A percentile compares a stretch with the other conserved stretches of the same genome.
Evolutionary conservation across 2,329 filamentous ascomycete genomes (phyloP).

Genomic region (Fusarium luffae): DNA sequence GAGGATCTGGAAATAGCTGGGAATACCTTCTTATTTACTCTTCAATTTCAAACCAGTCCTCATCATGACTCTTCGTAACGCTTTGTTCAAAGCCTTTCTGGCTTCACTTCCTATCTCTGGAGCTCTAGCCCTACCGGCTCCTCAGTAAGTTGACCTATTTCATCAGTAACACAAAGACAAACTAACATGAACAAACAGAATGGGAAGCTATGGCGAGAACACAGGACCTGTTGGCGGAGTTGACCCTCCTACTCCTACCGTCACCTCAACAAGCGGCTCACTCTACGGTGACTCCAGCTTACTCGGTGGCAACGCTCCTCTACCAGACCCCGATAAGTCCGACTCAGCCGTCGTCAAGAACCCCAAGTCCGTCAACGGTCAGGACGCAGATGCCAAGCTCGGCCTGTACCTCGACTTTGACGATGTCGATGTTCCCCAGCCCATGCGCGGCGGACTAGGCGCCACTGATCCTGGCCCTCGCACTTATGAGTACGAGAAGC

Average conservation of each 20-base stretch:
- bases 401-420: conserved; percentile 18
- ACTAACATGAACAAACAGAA: not conserved
- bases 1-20: not conserved
- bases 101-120: not conserved
- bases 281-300: conserved; percentile 9
- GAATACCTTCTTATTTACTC: not conserved
- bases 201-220: conserved; percentile 25
- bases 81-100: not conserved
- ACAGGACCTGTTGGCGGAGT: conserved; percentile 8
- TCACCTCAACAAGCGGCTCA: conserved; percentile 13
- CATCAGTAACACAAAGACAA: accelerated
- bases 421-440: conserved; percentile 6
- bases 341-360: conserved; percentile 21
- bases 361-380: conserved; percentile 14
- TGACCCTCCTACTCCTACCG: conserved; percentile 15
- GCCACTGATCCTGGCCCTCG: conserved; percentile 18
- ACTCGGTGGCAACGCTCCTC: conserved; percentile 11
- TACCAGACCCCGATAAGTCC: conserved; percentile 1
- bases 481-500: conserved; percentile 17
- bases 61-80: not conserved
- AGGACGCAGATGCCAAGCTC: conserved; percentile 9
- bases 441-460: conserved; percentile 8
- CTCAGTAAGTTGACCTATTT: conserved; percentile 11
- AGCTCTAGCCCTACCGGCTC: not conserved
- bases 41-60: not conserved